Base-by-base conservation (phyloP, 176 grass and related monocot species). In the Eremochloa ophiuroides region DNA sequence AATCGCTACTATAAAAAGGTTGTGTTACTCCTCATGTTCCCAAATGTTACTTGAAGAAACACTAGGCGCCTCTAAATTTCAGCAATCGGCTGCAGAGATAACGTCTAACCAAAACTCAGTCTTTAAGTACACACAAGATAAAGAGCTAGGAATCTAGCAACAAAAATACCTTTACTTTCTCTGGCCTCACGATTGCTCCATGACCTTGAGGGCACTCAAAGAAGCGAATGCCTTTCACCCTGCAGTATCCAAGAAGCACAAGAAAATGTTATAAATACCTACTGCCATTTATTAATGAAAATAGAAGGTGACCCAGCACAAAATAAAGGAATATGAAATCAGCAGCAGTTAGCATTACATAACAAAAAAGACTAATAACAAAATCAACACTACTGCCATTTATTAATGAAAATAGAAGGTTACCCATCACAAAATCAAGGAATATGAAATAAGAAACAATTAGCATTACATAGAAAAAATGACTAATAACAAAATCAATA, bases 101-200 rank as follows among this genome's bases (percentile, higher is more conserved):
- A 29, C 12, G 3, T 14, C 58, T 28, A 60, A 14, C 58, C 23
- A 60, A 14, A 60, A 60, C 55, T 59, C 10, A 15, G 10, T 18
- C 50, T 8, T 71, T 9, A 55, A 53, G 17, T n/a, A 10, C 7
- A 23, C 51, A 56, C 51, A 56, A 56, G 22, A 8, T 56, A 37
- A 18, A 33, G 37, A 18, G 38, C 27, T 22, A 29, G 48, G 29
- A 18, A 30, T 76, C 43, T 27, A 83, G 68, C 6, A 71, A 38
- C 53, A 42, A 61, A 31, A 35, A 75, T 87, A 95, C 95, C 92
- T 94, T 98, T 66, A 98, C 88, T 98, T 95, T 98, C 74, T 93
- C 95, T 59, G 90, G 92, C 73, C 92, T 95, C 53, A 98, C 86
- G 71, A 98, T 89, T 48, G 76, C 92, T 60, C 95, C 95, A 89